These are phyloP conservation scores for Globisporangium rhizosaccharum DNA, from an alignment of 352 stramenopile genomes.

Conservation along the genomic window DNA sequence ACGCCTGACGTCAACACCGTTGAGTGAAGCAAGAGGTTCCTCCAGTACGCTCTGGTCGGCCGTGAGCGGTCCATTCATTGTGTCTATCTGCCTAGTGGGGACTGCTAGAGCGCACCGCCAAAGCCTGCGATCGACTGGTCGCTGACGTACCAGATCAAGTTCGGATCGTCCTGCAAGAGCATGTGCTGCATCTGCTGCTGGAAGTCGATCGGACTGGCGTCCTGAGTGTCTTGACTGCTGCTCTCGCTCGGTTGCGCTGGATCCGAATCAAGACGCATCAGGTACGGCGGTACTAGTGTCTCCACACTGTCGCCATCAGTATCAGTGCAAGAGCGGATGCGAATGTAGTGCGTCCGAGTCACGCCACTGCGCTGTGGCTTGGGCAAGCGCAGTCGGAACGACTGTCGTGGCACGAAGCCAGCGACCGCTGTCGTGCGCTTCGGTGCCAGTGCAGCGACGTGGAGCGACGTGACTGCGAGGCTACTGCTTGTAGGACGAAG, in stretches of 20 bases:
- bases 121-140: slow-evolving; percentile 41
- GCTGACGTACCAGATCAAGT: slow-evolving; percentile 41
- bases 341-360: slow-evolving; percentile 5
- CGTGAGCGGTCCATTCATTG: too few relatives aligned
- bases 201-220: background rate
- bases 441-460: slow-evolving; percentile 45
- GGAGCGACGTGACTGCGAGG: slow-evolving; percentile 39
- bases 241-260: too few relatives aligned
- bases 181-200: background rate
- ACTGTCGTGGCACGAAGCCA: slow-evolving; percentile 58
- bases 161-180: background rate
- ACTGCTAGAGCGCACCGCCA: slow-evolving; percentile 10
- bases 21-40: too few relatives aligned
- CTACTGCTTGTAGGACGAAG: slow-evolving; percentile 17
- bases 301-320: too few relatives aligned
- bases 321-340: slow-evolving; percentile 2
- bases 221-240: background rate
- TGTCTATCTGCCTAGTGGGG: background rate
- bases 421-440: slow-evolving; percentile 23
- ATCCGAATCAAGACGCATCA: too few relatives aligned
- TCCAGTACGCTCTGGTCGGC: too few relatives aligned
- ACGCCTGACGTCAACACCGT: too few relatives aligned
- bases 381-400: slow-evolving; percentile 48
- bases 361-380: slow-evolving; percentile 18
- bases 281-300: too few relatives aligned